phyloP scores from a whole-genome alignment of 1,139 yeast genomes.

The Yamadazyma trypodendri region DNA sequence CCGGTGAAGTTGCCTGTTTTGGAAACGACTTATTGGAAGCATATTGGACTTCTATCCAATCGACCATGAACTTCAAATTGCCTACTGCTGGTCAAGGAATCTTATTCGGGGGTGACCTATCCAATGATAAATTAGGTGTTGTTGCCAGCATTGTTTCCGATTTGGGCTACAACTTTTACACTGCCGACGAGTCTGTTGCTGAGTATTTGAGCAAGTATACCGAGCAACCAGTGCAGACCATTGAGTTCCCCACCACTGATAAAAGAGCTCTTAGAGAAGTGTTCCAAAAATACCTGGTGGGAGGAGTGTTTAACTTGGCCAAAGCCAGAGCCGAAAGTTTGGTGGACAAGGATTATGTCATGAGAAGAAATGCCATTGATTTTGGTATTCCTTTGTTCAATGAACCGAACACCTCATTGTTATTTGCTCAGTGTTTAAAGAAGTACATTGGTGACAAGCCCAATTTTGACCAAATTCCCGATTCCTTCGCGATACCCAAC shows the following conservation, averaged over 20 bases:
- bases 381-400: conserved; percentile 95
- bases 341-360: conserved; percentile 87
- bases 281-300: conserved; percentile 80
- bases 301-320: conserved; percentile 90
- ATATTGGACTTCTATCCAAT: conserved; percentile 95
- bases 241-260: conserved; percentile 89
- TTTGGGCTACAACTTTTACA: conserved; percentile 79
- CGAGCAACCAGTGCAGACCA: conserved; percentile 54
- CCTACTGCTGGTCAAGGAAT: conserved; percentile 90
- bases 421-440: conserved; percentile 83
- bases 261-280: conserved; percentile 91
- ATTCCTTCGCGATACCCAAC: conserved; percentile 61
- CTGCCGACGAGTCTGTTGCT: conserved; percentile 72
- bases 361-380: conserved; percentile 99
- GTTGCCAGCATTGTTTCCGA: conserved; percentile 71
- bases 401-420: conserved; percentile 88
- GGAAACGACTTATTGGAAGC: conserved; percentile 86
- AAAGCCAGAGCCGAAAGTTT: conserved; percentile 81
- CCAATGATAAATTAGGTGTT: conserved; percentile 64
- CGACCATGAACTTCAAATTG: conserved; percentile 93
- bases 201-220: conserved; percentile 58
- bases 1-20: conserved; percentile 97
- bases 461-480: conserved; percentile 39
- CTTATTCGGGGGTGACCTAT: conserved; percentile 89
- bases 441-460: conserved; percentile 63